Evolutionary conservation across 1,139 yeast species (phyloP), one percentile per base, ranked within the genome.

Genomic region (Yamadazyma blattariae): DNA sequence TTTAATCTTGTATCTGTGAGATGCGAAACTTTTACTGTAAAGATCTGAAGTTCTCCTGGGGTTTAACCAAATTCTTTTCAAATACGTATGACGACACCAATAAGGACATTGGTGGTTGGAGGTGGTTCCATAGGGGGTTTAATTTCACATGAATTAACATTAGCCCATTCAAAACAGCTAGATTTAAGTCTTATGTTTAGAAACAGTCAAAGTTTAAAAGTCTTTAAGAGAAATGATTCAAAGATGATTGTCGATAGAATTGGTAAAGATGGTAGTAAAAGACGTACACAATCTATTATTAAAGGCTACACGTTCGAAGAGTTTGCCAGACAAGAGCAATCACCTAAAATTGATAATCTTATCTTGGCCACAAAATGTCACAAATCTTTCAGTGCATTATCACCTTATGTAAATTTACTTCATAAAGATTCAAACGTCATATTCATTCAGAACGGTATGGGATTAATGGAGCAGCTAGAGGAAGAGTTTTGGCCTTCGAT

Each of bases 391-490:
- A 39, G 50, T 4, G 84, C 84, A 1, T 44, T 85, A 15, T 45
- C 51, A 26, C 69, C 69, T 20, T 71, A 77, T 42, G 45, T 64
- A 19, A 61, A 63, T 2, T 57, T 65, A 29, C 64, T 79, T 29
- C 46, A 56, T 15, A 45, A 59, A 5, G 45, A 59, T 3, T 71
- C 90, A 1, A 79, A 76, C 38, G 57, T 89, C 3, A 47, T 89
- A 29, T 58, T 90, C n/a, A 51, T 89, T 5, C 95, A 89, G 47
- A 85, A 86, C 51, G 95, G 94, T 3, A 67, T 80, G 70, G 95
- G 95, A 1, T 68, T 78, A 29, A 62, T 75, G 4, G 83, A 82
- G 12, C 66, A 68, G 29, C 54, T 88, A 25, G 64, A 67, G 12
- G 58, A 64, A 1, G 47, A 55, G 7, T 65, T 79, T n/a, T 88